Evolutionary conservation across 2,329 filamentous ascomycete genomes (phyloP).

Genomic region (Pyrenochaeta sp.): DNA sequence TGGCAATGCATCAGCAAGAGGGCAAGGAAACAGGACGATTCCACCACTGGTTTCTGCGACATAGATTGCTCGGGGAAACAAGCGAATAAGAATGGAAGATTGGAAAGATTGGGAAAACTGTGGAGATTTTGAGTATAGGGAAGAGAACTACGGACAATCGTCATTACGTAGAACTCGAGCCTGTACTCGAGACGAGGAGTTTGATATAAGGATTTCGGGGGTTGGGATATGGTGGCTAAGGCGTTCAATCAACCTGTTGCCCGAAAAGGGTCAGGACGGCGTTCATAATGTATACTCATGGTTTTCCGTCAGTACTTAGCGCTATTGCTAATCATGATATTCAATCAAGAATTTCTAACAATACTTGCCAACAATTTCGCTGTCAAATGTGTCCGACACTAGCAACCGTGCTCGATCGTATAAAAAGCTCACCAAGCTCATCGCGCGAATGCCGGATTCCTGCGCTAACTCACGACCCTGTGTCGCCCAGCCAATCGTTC

Average conservation of each 20-base stretch:
- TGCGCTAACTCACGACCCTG: background rate
- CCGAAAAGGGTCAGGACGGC: conserved; percentile 11
- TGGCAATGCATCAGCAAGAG: conserved; percentile 21
- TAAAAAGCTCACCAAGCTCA: no score
- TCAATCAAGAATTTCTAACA: no score
- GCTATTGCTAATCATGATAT: background rate
- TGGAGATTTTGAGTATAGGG: background rate
- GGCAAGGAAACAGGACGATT: conserved; percentile 25
- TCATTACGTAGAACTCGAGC: background rate
- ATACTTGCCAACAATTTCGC: no score
- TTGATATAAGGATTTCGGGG: no score
- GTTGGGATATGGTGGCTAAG: conserved; percentile 1
- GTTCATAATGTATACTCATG: background rate
- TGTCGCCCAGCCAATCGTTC: background rate
- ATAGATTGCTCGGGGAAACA: conserved; percentile 14
- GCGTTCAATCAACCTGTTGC: conserved; percentile 9
- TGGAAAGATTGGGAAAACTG: no score
- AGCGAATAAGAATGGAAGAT: background rate
- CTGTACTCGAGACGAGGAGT: background rate
- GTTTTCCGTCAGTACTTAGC: background rate
- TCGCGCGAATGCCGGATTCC: no score
- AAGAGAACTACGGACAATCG: background rate
- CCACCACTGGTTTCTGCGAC: conserved; percentile 41
- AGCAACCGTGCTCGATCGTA: no score
- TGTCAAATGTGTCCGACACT: no score